These are phyloP conservation scores for Candolleomyces eurysporus DNA, from an alignment of 768 basidiomycete genomes.

Conservation along the genomic window DNA sequence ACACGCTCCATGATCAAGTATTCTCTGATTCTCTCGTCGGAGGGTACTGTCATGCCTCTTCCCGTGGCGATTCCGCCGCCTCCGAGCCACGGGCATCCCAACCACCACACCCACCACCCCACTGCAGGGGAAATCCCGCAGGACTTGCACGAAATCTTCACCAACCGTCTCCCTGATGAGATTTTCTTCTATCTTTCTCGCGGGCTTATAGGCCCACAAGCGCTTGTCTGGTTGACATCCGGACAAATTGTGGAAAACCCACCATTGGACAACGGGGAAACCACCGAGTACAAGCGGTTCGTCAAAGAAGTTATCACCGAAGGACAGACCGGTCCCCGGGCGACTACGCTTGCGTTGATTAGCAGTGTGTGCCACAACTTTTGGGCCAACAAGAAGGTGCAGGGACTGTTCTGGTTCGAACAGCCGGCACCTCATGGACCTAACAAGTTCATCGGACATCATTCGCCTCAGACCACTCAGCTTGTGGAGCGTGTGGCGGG, in stretches of 20 bases:
- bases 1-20: conserved; percentile 91
- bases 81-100: conserved; percentile 47
- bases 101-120: conserved; percentile 60
- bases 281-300: conserved; percentile 91
- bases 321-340: conserved; percentile 89
- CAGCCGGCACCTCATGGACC: conserved; percentile 41
- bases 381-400: conserved; percentile 79
- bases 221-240: conserved; percentile 91
- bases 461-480: conserved; percentile 75
- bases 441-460: conserved; percentile 67
- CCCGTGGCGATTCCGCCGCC: conserved; percentile 64
- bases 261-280: conserved; percentile 93
- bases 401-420: conserved; percentile 77
- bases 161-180: conserved; percentile 91
- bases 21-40: conserved; percentile 85
- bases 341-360: conserved; percentile 85
- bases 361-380: conserved; percentile 75
- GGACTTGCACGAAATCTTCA: conserved; percentile 95
- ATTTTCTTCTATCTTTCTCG: conserved; percentile 95
- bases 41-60: conserved; percentile 78
- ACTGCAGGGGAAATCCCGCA: conserved; percentile 85
- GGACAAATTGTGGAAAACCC: conserved; percentile 84
- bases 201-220: conserved; percentile 84
- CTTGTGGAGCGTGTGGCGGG: conserved; percentile 83
- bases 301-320: conserved; percentile 96